phyloP scores from a whole-genome alignment of 2,329 filamentous ascomycete species.

The Beauveria australis region DNA sequence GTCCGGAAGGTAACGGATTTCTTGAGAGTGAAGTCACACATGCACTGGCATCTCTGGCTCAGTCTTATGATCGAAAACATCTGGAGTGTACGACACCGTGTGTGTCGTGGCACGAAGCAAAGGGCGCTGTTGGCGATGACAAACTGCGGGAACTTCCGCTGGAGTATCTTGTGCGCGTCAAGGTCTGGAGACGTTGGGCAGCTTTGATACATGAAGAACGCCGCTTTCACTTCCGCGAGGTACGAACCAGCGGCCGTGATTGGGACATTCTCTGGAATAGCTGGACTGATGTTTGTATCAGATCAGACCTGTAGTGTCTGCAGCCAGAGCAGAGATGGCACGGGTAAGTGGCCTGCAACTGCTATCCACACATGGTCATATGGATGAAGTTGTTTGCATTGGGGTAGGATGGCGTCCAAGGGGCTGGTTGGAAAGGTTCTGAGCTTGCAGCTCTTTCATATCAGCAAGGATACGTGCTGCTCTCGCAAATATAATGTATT shows the following conservation, averaged over 20 bases:
- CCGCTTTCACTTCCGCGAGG: slow-evolving; percentile 1
- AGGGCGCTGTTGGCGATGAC: neutral
- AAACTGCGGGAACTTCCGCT: slow-evolving; percentile 12
- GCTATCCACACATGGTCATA: slow-evolving; percentile 9
- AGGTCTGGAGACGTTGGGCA: slow-evolving; percentile 10
- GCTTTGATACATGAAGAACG: slow-evolving; percentile 8
- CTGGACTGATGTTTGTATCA: slow-evolving; percentile 18
- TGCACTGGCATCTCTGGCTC: neutral
- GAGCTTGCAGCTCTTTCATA: neutral
- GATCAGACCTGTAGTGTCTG: neutral
- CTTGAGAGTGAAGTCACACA: neutral
- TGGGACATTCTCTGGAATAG: slow-evolving; percentile 22
- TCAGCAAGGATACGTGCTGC: neutral
- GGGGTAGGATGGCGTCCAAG: neutral
- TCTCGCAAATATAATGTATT: neutral
- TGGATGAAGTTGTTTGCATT: neutral
- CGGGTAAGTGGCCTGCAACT: slow-evolving; percentile 8
- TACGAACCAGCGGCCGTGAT: neutral
- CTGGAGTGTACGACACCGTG: neutral
- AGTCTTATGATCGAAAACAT: neutral
- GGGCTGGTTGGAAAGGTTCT: neutral
- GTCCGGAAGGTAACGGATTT: neutral
- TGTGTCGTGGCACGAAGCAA: neutral
- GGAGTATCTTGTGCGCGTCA: neutral
- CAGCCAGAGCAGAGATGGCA: neutral